phyloP scores from a whole-genome alignment of 1,139 yeast species.

The Zygosaccharomyces pseudobailii region DNA sequence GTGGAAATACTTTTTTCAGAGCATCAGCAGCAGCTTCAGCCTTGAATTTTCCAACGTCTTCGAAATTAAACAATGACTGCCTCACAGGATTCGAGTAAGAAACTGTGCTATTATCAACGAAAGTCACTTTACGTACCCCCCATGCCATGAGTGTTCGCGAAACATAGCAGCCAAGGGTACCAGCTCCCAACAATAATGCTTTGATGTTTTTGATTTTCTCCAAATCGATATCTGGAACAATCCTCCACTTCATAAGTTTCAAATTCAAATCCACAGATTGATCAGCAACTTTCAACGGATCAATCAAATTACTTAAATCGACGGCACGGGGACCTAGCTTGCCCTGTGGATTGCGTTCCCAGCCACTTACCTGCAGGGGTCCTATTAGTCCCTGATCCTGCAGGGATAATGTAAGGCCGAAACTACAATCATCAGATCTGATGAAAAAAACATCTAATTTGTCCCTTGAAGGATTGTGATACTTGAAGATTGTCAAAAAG shows the following conservation, averaged over 20 bases:
- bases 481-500: slow-evolving; percentile 51
- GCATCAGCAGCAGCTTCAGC: slow-evolving; percentile 75
- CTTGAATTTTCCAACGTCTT: slow-evolving; percentile 69
- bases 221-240: slow-evolving; percentile 75
- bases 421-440: slow-evolving; percentile 31
- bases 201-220: slow-evolving; percentile 55
- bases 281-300: slow-evolving; percentile 76
- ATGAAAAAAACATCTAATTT: slow-evolving; percentile 41
- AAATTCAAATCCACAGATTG: slow-evolving; percentile 90
- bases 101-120: slow-evolving; percentile 84
- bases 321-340: slow-evolving; percentile 78
- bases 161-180: slow-evolving; percentile 91
- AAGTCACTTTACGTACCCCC: slow-evolving; percentile 83
- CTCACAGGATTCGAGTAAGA: slow-evolving; percentile 94
- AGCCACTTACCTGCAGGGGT: slow-evolving; percentile 57
- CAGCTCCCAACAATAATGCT: slow-evolving; percentile 86
- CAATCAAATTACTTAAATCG: slow-evolving; percentile 71
- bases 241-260: slow-evolving; percentile 94
- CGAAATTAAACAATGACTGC: slow-evolving; percentile 77
- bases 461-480: slow-evolving; percentile 35
- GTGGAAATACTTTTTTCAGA: slow-evolving; percentile 69
- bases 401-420: slow-evolving; percentile 20
- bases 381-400: slow-evolving; percentile 5
- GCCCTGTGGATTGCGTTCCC: slow-evolving; percentile 80
- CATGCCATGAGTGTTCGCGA: slow-evolving; percentile 83